Base-by-base conservation (phyloP, 208 protist species). In the Leishmania guyanensis region DNA sequence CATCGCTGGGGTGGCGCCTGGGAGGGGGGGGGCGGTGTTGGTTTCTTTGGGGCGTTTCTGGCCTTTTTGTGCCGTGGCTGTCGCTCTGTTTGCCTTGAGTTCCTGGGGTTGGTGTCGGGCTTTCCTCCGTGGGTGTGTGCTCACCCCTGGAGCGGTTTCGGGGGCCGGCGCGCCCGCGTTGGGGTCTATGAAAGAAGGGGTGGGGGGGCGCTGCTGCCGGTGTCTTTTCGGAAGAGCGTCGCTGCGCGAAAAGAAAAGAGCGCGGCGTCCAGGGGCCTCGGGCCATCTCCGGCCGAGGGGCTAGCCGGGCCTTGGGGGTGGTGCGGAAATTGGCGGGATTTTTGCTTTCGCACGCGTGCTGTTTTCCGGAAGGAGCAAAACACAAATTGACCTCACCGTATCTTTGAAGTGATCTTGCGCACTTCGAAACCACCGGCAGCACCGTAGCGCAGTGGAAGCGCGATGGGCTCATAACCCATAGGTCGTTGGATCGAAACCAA, bases 381-480 rank as follows among this genome's bases (percentile, higher is more conserved):
- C 36, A 39, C 36, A 39, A 39, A 39, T 39, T 39, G 36, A 39
- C 36, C 36, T 39, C 36, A 39, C 36, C 36, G 1, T 39, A 12
- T 2, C 56, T 62, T 62, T 62, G 56, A 62, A 17, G 8, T 2
- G 0, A 0, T 62, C 22, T 6, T 62, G 6, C 1, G 6, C 56
- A 2, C 4, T 10, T 12, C 0, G 33, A 43, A 46, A 69, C 5
- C 2, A 0, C 5, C 26, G 20, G 86, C 82, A 97, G 93, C 93
- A 97, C 89, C 92, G 94, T 97, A 93, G 94, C 94, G 93, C 94
- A 97, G 94, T 95, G 93, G 94, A 91, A 97, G 94, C 93, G 94
- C 93, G 94, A 96, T 96, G 92, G 94, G 93, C 94, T 97, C 93
- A 96, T 97, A 97, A 97, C 93, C 93, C 92, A 96, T 96, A 97